Evolutionary conservation across 768 basidiomycete species (phyloP), one percentile per base, ranked within the genome.

Genomic region (Coprinopsis marcescibilis): DNA sequence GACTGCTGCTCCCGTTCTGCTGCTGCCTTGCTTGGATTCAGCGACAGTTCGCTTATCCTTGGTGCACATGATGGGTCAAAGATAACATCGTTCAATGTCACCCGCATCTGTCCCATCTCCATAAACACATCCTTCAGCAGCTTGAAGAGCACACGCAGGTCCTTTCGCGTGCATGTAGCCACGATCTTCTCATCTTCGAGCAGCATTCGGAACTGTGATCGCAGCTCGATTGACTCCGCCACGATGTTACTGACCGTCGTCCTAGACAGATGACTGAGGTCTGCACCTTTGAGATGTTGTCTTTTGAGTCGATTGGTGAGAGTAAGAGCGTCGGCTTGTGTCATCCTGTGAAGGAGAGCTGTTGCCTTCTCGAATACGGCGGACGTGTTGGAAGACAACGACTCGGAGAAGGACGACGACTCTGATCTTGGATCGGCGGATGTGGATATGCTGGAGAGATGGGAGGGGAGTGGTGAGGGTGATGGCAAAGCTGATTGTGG

Each of bases 301-400:
- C 92, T 84, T 64, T 90, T 94, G 21, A 98, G 70, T 21, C 96
- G 83, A 52, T 87, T 88, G 25, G 89, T 90, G 33, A 98, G 71
- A 1, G 90, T 92, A 17, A 85, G 72, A 1, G 94, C 84, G 55
- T 98, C 94, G 1, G 93, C 84, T 52, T 86, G 78, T 21, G 73
- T 69, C 48, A 93, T 72, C 24, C 71, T 68, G 51, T 60, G 69
- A 35, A 73, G 55, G 2, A 98, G 67, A 21, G 73, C 69, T 20
- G 70, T 62, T 38, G 86, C 69, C 48, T 87, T 81, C 32, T 86
- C 83, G 25, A 88, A 60, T 41, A 89, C 65, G 11, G 65, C 57
- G 20, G 80, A 71, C 24, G 88, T 65, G 34, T 72, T 71, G 12
- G 76, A 75, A 19, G 86, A 76, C 3, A 75, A 70, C 0, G 69